Evolutionary conservation across 495 filamentous ascomycete species (phyloP).

Genomic region (Penicillium paradoxum): DNA sequence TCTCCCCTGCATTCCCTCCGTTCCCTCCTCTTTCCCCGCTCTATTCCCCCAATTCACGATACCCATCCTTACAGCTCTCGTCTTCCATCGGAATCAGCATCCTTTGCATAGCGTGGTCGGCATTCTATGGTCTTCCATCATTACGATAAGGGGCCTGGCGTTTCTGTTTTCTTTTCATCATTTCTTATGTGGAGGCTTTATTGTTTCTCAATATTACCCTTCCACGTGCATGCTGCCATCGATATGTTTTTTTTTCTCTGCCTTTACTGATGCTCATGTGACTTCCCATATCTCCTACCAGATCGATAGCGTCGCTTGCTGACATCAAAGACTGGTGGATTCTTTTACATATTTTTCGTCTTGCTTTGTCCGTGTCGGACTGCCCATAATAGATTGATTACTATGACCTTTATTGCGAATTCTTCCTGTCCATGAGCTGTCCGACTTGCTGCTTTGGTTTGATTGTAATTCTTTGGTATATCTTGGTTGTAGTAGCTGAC

Average conservation of each 20-base stretch:
- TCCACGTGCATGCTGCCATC: constrained; percentile 6
- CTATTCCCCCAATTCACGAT: constrained; percentile 20
- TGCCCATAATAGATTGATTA: constrained; percentile 10
- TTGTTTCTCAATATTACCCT: constrained; percentile 3
- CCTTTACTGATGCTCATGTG: constrained; percentile 2
- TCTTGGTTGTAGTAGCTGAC: not conserved
- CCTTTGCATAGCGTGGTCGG: constrained; percentile 47
- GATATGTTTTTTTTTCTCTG: constrained; percentile 7
- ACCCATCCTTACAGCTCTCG: constrained; percentile 26
- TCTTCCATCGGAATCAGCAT: constrained; percentile 21
- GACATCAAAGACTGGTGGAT: not conserved
- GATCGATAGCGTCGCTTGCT: not conserved
- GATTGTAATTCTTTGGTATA: not conserved
- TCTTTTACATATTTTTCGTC: constrained; percentile 4
- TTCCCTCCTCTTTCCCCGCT: constrained; percentile 5
- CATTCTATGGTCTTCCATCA: constrained; percentile 36
- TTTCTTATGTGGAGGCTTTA: constrained; percentile 6
- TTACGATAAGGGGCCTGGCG: constrained; percentile 35
- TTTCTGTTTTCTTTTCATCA: constrained; percentile 22
- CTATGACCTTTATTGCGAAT: constrained; percentile 3
- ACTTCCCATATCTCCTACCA: not conserved
- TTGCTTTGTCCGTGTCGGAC: constrained; percentile 1
- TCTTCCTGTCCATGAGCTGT: not conserved
- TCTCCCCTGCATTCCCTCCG: not conserved
- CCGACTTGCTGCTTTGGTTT: not conserved